Evolutionary conservation across 2,329 filamentous ascomycete species (phyloP), one percentile per base, ranked within the genome.

Genomic region (Fusarium pilosicola): DNA sequence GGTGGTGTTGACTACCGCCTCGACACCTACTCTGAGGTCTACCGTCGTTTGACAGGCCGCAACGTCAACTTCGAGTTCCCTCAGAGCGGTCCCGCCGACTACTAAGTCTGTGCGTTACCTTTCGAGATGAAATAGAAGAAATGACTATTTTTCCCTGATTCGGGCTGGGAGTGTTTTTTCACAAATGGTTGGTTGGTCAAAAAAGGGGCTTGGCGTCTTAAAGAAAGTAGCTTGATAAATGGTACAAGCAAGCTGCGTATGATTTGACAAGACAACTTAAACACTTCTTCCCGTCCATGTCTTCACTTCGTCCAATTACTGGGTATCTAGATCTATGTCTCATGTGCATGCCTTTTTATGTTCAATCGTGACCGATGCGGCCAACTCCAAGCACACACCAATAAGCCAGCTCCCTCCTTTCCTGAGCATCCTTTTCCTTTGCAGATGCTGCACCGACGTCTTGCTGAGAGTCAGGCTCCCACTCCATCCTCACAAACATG

Each of bases 1-100:
- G 96, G 95, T 83, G 95, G 95, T 86, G 96, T 99, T 81, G 96
- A 99, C 91, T 98, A 98, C 93, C 92, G 96, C 86, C 94, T 99
- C 81, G 96, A 99, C 88, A 98, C 96, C 85, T 99, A 99, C 91
- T 94, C 94, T 78, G 96, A 99, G 92, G 96, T 99, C 85, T 99
- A 99, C 94, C 94, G 95, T 87, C 93, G 94, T 83, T 90, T 99
- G 84, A 99, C 96, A 75, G 96, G 96, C 87, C 96, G 97, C 88
- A 91, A 91, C 85, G 96, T 98, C 85, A 91, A 92, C 87, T 99
- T 99, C 85, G 96, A 99, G 92, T 99, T 99, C 92, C 96, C 96
- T 82, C 93, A 97, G 89, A 90, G 89, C 84, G 88, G 88, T 83
- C 86, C 88, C 82, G 81, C 90, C 80, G 95, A 97, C 84, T 97